Percentiles rank a stretch among this genome's conserved stretches.
Evolutionary conservation across 73 alveolate genomes (phyloP).

Genomic region (Paramecium octaurelia): DNA sequence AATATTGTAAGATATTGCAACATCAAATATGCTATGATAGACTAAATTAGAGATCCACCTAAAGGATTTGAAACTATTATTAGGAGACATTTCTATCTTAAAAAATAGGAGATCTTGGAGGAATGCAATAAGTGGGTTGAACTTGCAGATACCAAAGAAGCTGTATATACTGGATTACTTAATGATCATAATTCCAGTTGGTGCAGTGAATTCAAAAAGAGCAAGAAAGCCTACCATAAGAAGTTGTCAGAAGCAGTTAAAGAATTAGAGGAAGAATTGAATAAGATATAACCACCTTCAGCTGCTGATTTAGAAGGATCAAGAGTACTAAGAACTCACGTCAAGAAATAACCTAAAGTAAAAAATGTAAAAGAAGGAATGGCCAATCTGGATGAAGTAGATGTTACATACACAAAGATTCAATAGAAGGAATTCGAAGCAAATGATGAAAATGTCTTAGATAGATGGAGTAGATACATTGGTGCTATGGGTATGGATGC

Average conservation of each 20-base stretch:
- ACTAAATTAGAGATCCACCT: conserved; percentile 88
- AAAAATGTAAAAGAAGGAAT: conserved; percentile 6
- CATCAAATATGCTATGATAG: conserved; percentile 95
- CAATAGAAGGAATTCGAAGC: conserved; percentile 63
- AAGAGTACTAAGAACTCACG: neutral
- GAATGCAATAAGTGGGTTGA: conserved; percentile 91
- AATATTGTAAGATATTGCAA: conserved; percentile 95
- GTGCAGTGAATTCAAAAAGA: conserved; percentile 79
- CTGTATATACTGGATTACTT: conserved; percentile 86
- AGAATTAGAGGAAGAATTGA: conserved; percentile 73
- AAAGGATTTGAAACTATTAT: conserved; percentile 93
- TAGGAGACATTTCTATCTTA: conserved; percentile 91
- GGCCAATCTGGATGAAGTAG: conserved; percentile 46
- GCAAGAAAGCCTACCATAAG: conserved; percentile 66
- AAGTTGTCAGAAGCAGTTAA: conserved; percentile 69
- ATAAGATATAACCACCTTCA: conserved; percentile 68
- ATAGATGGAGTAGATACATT: conserved; percentile 94
- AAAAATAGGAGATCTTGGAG: conserved; percentile 86
- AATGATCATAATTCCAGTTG: conserved; percentile 89
- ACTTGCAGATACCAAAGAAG: conserved; percentile 82
- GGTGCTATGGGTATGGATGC: conserved; percentile 98
- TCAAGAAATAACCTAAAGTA: neutral
- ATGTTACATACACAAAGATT: neutral
- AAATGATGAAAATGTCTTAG: conserved; percentile 84
- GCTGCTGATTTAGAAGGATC: conserved; percentile 37